Evolutionary conservation across 176 grass and related monocot genomes (phyloP).

Genomic region (Sorghum bicolor): Sorghum_bicolor_NCBIv3 NC_012875.2:40521001-40521500

Average conservation of each 20-base stretch:
- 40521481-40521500: constrained; percentile 41
- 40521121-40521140: constrained; percentile 47
- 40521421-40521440: constrained; percentile 71
- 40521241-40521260: background rate
- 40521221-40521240: background rate
- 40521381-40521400: constrained; percentile 18
- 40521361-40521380: constrained; percentile 9
- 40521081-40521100: constrained; percentile 52
- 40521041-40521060: constrained; percentile 43
- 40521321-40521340: constrained; percentile 52
- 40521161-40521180: constrained; percentile 42
- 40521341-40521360: constrained; percentile 45
- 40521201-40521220: constrained; percentile 25
- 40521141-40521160: constrained; percentile 54
- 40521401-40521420: constrained; percentile 53
- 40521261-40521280: background rate
- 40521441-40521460: constrained; percentile 60
- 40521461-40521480: constrained; percentile 55
- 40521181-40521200: constrained; percentile 26
- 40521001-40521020: constrained; percentile 71
- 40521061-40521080: constrained; percentile 51
- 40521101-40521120: constrained; percentile 46
- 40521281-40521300: constrained; percentile 49
- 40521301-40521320: constrained; percentile 39
- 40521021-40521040: constrained; percentile 50